Evolutionary conservation across 257 asterid species (phyloP).

Genomic region (Przewalskia tangutica): DNA sequence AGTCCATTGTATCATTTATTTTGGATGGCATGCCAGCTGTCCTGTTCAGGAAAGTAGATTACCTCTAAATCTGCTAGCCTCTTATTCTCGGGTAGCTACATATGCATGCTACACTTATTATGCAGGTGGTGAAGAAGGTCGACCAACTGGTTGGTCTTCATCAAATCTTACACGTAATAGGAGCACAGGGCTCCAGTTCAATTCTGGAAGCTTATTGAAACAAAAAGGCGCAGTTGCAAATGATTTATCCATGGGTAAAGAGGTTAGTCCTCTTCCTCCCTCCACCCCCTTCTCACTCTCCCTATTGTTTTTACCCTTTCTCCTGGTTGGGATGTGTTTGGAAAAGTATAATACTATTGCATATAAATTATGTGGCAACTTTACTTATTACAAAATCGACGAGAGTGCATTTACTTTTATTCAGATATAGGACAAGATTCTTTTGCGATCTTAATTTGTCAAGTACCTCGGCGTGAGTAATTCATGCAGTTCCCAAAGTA

Average conservation of each 20-base stretch:
- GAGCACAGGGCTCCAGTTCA: constrained; percentile 28
- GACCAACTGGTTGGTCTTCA: constrained; percentile 30
- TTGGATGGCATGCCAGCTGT: not conserved
- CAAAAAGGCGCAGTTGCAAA: constrained; percentile 41
- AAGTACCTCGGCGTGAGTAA: not conserved
- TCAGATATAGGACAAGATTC: not conserved
- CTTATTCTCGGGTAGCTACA: not conserved
- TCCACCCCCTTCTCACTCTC: not conserved
- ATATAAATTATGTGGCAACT: not conserved
- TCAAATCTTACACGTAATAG: constrained; percentile 37
- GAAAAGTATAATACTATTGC: not conserved
- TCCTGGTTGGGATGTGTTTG: not conserved
- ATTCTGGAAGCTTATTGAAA: constrained; percentile 47
- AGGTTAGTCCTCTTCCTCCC: constrained; percentile 24
- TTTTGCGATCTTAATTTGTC: not conserved
- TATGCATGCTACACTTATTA: not conserved
- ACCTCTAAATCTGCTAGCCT: not conserved
- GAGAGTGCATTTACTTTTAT: not conserved
- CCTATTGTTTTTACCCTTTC: not conserved
- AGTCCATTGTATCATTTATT: not conserved
- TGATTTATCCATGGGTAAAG: constrained; percentile 37
- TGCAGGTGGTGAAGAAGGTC: constrained; percentile 65
- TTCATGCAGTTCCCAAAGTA: not conserved
- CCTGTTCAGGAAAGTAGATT: not conserved
- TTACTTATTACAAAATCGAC: not conserved